Evolutionary conservation across 768 basidiomycete species (phyloP).

Genomic region (Psilocybe cubensis): DNA sequence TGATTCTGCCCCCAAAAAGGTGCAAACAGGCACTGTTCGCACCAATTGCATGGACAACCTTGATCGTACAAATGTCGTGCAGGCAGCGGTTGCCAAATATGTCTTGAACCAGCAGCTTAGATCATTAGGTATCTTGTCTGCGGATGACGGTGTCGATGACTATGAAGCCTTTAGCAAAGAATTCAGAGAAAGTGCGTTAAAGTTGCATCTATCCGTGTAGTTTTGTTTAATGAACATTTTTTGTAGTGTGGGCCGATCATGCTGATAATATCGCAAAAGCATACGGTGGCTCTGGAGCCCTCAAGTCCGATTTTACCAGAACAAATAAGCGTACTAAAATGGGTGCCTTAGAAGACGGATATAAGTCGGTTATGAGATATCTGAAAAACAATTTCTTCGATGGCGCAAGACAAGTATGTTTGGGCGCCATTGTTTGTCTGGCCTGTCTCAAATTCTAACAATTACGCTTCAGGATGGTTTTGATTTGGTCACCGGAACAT

Average conservation of each 20-base stretch:
- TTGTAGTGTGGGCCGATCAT: constrained; percentile 95
- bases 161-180: constrained; percentile 78
- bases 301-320: constrained; percentile 96
- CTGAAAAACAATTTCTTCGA: constrained; percentile 97
- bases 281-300: constrained; percentile 92
- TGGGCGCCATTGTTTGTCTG: neutral
- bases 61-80: constrained; percentile 96
- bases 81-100: constrained; percentile 89
- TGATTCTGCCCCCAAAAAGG: constrained; percentile 47
- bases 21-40: constrained; percentile 80
- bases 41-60: constrained; percentile 99
- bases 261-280: constrained; percentile 89
- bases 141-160: constrained; percentile 77
- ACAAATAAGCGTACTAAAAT: constrained; percentile 87
- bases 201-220: neutral
- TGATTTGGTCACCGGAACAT: constrained; percentile 90
- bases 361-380: constrained; percentile 85
- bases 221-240: neutral
- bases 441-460: neutral
- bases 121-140: constrained; percentile 69
- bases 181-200: constrained; percentile 82
- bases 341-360: constrained; percentile 83
- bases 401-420: constrained; percentile 80
- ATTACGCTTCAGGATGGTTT: constrained; percentile 76
- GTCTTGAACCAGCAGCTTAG: constrained; percentile 79